Base-by-base conservation (phyloP, 2,329 filamentous ascomycete species). In the Ceratocystis eucalypticola region DNA sequence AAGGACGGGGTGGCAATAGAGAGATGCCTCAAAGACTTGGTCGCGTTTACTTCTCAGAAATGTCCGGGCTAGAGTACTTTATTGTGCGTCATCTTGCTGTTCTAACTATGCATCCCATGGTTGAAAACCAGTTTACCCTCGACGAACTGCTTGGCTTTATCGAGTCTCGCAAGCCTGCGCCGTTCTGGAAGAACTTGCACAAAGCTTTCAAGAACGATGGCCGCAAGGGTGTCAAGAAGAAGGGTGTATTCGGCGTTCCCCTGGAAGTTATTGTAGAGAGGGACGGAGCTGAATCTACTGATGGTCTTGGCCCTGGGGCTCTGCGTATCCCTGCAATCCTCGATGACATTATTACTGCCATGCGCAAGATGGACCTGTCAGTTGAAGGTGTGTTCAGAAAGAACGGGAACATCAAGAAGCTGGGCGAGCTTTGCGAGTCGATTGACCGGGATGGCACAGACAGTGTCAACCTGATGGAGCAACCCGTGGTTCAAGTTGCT, bases 301-400 rank as follows among this genome's bases (percentile, higher is more conserved):
- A 97, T 74, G 94, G 94, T 45, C 90, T 99, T 69, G 94, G 94
- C 0, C 92, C 94, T 10, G 93, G 92, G 20, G 88, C 91, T 15
- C 80, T 99, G 66, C 88, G 91, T 65, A 90, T 99, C 53, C 94
- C 94, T 2, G 89, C 91, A n/a, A 81, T 99, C 64, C 83, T 99
- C n/a, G 93, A 97, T 72, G 93, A 96, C 74, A 87, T 93, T 62
- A 88, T 99, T 46, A 88, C 89, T 3, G 91, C 92, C 12, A 96
- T 99, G 90, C 87, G 92, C 71, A 94, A 93, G 76, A 97, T 99
- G 91, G 94, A 99, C 75, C 91, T 99, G 79, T 97, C 93, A 1
- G 91, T 99, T 1, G 94, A 99, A 76, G 94, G 94, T 72, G 92
- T 99, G 25, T 99, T 99, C 84, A 87, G 94, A 71, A 99, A 99